Evolutionary conservation across 768 basidiomycete genomes (phyloP), one percentile per base, ranked within the genome.

Genomic region (Asterophora lycoperdoides): DNA sequence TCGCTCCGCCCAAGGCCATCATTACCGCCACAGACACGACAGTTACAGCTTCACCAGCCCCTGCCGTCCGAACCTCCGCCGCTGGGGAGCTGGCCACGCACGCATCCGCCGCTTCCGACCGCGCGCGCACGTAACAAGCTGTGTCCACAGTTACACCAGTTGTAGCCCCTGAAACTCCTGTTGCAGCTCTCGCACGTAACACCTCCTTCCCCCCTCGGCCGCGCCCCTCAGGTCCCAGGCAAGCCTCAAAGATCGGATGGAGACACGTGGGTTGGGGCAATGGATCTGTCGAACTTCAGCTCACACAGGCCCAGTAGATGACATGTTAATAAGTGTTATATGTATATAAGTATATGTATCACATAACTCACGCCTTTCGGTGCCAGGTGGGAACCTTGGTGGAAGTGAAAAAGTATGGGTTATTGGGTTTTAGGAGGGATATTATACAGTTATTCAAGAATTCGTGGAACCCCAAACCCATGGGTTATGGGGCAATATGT

Each of bases 1-100:
- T n/a, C 34, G 5, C 18, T 5, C 30, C 9, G 18, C 15, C 13
- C 50, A 34, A 32, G 50, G 20, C 8, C 40, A 15, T 19, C 52
- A 42, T 10, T 49, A 23, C 23, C 23, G 23, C 23, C 23, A n/a
- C 48, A 35, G 30, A 52, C 46, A 33, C 53, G 53, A 13, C 54
- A 49, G 28, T 56, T 55, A 32, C 52, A 48, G 1, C 66, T 60
- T 23, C 29, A 49, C 30, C 34, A 44, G 17, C 62, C 68, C 11
- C 55, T 68, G 4, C 66, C 69, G 9, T 32, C 30, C n/a, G 51
- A 52, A 11, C 73, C 77, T 26, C 66, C 74, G 20, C 77, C 75
- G 3, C 62, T 83, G 1, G 77, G 78, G 14, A 64, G 77, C 29
- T 82, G 82, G 81, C 82, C 80, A 32, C 73, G 75, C 17, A 56